Evolutionary conservation across 2,329 filamentous ascomycete genomes (phyloP).

Genomic region (Tricladium varicosporioides): DNA sequence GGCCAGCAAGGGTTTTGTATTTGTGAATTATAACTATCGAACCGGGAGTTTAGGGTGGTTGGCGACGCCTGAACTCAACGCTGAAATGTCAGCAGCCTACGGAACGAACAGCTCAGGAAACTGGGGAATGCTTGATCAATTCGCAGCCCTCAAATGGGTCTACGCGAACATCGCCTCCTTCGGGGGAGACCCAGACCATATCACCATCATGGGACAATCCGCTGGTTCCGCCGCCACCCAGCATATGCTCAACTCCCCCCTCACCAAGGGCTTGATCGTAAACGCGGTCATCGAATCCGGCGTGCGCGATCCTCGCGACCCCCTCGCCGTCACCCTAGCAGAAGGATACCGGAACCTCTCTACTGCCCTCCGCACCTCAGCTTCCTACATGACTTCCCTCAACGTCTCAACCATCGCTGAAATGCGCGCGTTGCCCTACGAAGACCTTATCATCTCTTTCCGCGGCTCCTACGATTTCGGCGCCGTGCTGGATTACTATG

Average conservation of each 20-base stretch:
- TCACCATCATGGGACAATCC: conserved; percentile 42
- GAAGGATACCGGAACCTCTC: conserved; percentile 22
- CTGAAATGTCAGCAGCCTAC: conserved; percentile 14
- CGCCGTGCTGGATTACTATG: conserved; percentile 24
- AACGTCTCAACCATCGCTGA: conserved; percentile 24
- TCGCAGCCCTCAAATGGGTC: conserved; percentile 57
- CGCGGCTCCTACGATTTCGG: conserved; percentile 6
- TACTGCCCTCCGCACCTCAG: conserved; percentile 6
- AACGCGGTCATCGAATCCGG: conserved; percentile 31
- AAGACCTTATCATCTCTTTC: conserved; percentile 12
- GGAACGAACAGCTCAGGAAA: conserved; percentile 28
- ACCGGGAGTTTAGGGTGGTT: conserved; percentile 62
- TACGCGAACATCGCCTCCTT: conserved; percentile 61
- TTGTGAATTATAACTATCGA: conserved; percentile 61
- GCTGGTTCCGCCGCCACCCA: conserved; percentile 44
- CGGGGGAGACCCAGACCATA: conserved; percentile 52
- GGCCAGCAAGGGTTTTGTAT: conserved; percentile 39
- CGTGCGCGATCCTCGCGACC: conserved; percentile 30
- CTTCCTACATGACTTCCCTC: conserved; percentile 16
- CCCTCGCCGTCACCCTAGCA: conserved; percentile 20
- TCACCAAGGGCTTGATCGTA: conserved; percentile 27
- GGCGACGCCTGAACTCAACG: conserved; percentile 36
- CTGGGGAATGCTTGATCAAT: conserved; percentile 57
- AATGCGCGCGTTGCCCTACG: conserved; percentile 15
- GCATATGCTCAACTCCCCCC: conserved; percentile 30